phyloP scores from a whole-genome alignment of 140 eudicot species.

The Cichorium intybus region DNA sequence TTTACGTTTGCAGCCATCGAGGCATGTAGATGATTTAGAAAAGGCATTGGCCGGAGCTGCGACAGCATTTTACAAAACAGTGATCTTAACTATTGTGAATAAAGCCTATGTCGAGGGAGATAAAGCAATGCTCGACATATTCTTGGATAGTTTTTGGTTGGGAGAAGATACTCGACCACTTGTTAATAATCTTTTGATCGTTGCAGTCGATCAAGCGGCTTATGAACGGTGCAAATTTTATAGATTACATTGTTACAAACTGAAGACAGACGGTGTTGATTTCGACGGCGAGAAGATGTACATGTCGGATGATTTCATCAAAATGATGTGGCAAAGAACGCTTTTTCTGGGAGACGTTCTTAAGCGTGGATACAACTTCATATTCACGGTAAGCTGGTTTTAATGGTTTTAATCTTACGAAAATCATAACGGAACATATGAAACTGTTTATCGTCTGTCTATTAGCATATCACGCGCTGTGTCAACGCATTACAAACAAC shows the following conservation, averaged over 20 bases:
- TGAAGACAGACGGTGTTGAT: conserved; percentile 53
- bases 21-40: conserved; percentile 31
- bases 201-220: conserved; percentile 56
- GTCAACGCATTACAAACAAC: too few species aligned
- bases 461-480: too few species aligned
- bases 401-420: too few species aligned
- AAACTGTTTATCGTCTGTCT: too few species aligned
- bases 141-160: conserved; percentile 57
- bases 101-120: conserved; percentile 55
- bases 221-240: conserved; percentile 45
- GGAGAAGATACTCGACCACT: conserved; percentile 49
- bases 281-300: conserved; percentile 43
- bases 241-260: conserved; percentile 45
- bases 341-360: conserved; percentile 44
- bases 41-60: conserved; percentile 40
- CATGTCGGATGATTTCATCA: conserved; percentile 53
- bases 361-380: conserved; percentile 44
- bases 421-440: too few species aligned
- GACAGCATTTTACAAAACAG: conserved; percentile 32
- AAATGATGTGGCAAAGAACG: conserved; percentile 68
- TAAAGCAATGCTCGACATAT: conserved; percentile 50
- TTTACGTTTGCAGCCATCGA: conserved; percentile 6
- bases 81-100: conserved; percentile 50
- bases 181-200: conserved; percentile 43
- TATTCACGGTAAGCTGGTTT: conserved; percentile 45